phyloP scores from a whole-genome alignment of 345 rosid genomes.

The Psidium guajava region DNA sequence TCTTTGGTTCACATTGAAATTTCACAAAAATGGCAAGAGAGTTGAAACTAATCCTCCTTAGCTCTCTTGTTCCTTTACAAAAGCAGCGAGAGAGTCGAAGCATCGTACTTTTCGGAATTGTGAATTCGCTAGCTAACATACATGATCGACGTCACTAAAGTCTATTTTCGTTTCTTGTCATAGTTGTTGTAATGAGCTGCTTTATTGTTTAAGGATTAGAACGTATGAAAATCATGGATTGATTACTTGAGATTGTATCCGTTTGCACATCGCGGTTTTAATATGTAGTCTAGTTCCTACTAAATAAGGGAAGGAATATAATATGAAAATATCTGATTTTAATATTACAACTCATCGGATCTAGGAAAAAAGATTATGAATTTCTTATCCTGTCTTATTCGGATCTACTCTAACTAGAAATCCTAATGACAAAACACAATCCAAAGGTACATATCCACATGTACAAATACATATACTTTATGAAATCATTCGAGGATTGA shows the following conservation, averaged over 20 bases:
- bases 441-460: too few species aligned
- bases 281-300: too few species aligned
- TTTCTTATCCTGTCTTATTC: too few species aligned
- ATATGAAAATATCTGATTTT: too few species aligned
- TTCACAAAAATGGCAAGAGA: background rate
- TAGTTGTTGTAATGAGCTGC: background rate
- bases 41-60: background rate
- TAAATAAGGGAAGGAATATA: too few species aligned
- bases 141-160: background rate
- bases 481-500: too few species aligned
- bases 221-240: background rate
- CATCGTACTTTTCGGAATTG: background rate
- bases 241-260: background rate
- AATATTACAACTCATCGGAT: too few species aligned
- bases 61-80: background rate
- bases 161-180: background rate
- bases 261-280: background rate
- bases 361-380: too few species aligned
- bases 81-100: accelerated
- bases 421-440: too few species aligned
- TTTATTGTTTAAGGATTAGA: background rate
- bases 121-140: background rate
- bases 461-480: too few species aligned
- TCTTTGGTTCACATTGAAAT: background rate
- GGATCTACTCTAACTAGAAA: too few species aligned